Evolutionary conservation across 2,329 filamentous ascomycete species (phyloP).

Genomic region (Myrmaecium sp.): DNA sequence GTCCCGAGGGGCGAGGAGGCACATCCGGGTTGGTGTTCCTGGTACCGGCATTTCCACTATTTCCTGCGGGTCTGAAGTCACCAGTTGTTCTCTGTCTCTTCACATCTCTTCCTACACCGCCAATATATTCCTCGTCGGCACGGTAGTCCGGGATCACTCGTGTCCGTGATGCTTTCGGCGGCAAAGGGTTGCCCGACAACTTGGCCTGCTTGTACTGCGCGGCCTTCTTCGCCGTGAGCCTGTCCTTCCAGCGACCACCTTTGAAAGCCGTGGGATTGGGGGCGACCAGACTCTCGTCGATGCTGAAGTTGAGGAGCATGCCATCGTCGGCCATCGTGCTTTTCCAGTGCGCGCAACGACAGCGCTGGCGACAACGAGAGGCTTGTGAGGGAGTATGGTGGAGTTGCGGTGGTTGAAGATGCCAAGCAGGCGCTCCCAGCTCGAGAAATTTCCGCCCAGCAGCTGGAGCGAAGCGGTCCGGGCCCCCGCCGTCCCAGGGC

Average conservation of each 20-base stretch:
- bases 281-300: conserved; percentile 50
- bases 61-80: conserved; percentile 22
- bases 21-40: neutral
- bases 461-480: too few species aligned
- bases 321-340: conserved; percentile 92
- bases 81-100: conserved; percentile 21
- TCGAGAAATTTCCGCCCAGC: too few species aligned
- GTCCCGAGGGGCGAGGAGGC: neutral
- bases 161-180: too few species aligned
- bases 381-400: conserved; percentile 1
- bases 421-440: conserved; percentile 3
- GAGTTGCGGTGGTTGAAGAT: conserved; percentile 1
- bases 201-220: conserved; percentile 19
- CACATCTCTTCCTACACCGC: conserved; percentile 11
- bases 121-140: too few species aligned
- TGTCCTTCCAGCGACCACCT: conserved; percentile 86
- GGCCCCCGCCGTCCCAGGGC: too few species aligned
- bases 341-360: too few species aligned
- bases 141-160: too few species aligned
- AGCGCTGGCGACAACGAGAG: neutral
- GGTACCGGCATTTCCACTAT: too few species aligned
- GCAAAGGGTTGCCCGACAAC: neutral
- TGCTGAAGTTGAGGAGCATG: conserved; percentile 82
- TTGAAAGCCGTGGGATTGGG: conserved; percentile 53
- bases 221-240: conserved; percentile 61